Percentiles rank a stretch among this genome's conserved stretches.
phyloP scores from a whole-genome alignment of 371 early-diverging fungal species.

The Dichotomocladium elegans region DNA sequence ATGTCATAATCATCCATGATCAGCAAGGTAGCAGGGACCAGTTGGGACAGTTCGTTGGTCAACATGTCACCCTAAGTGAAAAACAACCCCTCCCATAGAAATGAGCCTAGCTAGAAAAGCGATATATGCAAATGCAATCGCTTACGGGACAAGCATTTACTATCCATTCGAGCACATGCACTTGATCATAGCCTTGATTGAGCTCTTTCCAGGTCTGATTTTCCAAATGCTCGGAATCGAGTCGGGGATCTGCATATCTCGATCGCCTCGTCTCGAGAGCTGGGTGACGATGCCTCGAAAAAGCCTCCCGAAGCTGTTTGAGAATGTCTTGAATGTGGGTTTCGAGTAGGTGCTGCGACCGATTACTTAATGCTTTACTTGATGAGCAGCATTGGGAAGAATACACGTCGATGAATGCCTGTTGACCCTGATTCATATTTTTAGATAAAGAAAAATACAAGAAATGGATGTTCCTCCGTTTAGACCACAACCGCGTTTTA shows the following conservation, averaged over 20 bases:
- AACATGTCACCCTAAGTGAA: neutral
- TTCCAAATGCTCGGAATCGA: constrained; percentile 15
- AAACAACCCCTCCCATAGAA: too few relatives aligned
- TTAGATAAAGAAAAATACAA: too few relatives aligned
- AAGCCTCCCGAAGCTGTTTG: neutral
- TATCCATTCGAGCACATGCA: constrained; percentile 21
- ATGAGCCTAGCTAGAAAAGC: too few relatives aligned
- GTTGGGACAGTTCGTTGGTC: constrained; percentile 9
- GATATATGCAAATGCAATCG: neutral
- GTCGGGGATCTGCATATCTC: constrained; percentile 16
- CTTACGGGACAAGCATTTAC: constrained; percentile 21
- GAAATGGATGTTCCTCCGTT: too few relatives aligned
- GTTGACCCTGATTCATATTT: too few relatives aligned
- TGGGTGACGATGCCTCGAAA: constrained; percentile 5
- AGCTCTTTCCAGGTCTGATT: constrained; percentile 27
- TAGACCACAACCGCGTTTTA: too few relatives aligned
- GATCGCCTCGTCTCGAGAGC: neutral
- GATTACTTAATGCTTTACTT: neutral
- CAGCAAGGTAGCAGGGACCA: constrained; percentile 28
- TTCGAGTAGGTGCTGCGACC: neutral
- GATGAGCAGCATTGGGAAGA: neutral
- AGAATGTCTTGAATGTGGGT: neutral
- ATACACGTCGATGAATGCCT: neutral
- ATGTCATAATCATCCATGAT: constrained; percentile 34
- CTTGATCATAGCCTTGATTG: constrained; percentile 11